phyloP scores from a whole-genome alignment of 345 rosid species.

The Eucalyptus regnans region DNA sequence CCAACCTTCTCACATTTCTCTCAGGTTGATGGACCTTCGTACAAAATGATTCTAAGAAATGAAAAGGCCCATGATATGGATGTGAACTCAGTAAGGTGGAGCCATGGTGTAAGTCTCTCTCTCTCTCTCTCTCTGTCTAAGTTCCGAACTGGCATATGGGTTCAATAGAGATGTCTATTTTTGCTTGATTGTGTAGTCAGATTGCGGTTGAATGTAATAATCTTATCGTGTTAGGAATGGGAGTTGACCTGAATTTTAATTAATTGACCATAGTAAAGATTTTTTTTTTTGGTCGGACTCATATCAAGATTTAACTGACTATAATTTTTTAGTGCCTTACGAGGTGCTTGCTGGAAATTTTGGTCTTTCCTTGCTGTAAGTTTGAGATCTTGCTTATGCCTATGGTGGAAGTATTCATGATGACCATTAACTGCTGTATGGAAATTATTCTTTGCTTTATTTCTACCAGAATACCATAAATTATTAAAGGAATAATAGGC shows the following conservation, averaged over 20 bases:
- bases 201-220: neutral
- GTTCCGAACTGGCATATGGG: neutral
- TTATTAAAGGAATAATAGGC: neutral
- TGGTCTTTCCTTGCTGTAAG: neutral
- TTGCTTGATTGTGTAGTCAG: neutral
- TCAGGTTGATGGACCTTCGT: slow-evolving; percentile 68
- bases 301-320: neutral
- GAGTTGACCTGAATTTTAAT: neutral
- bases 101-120: slow-evolving; percentile 51
- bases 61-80: slow-evolving; percentile 93
- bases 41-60: slow-evolving; percentile 50
- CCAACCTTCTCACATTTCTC: neutral
- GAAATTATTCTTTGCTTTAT: neutral
- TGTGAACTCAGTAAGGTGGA: slow-evolving; percentile 77
- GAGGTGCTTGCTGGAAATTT: neutral
- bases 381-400: neutral
- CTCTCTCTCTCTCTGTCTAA: neutral
- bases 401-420: neutral
- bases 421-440: neutral
- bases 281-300: neutral
- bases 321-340: neutral
- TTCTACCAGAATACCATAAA: neutral
- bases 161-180: neutral
- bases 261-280: neutral
- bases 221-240: neutral